Evolutionary conservation across 2,329 filamentous ascomycete species (phyloP), one percentile per base, ranked within the genome.

Genomic region (Hortaea sp.): DNA sequence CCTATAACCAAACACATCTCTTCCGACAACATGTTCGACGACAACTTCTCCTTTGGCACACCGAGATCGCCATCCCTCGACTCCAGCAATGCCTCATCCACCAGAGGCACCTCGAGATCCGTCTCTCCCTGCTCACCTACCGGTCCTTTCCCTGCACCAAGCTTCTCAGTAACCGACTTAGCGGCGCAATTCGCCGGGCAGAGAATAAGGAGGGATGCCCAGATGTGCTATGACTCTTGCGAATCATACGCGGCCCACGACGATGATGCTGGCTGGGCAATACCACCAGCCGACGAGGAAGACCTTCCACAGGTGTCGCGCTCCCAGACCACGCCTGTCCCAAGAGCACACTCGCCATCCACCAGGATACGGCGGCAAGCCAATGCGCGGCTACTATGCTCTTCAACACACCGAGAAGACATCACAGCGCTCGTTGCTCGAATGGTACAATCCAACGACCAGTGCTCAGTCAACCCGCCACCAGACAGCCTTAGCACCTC

Each of bases 371-470:
- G 66, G 46, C 62, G 69, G 37, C 69, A 71, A 51, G 54, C 59
- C 27, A 66, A 62, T 54, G 62, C 63, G 30, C 61, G 66, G 41
- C 52, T 68, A 50, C 64, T 71, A 43, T 70, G 66, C 62, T 61
- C 57, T 46, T 37, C 57, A 20, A 57, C 63, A 4, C 66, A 69
- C 48, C 56, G 63, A 32, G 60, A 61, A 27, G 68, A 71, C 53
- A 67, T 71, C 39, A 62, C 66, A 9, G 57, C 59, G 28, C 61
- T 72, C 11, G 66, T 71, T 27, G 55, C 64, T 48, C 63, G 63
- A 48, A 70, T 72, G 63, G 60, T 70, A 44, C 54, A 66, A 2
- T 52, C 55, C 32, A 60, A 63, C 42, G 65, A 70, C 48, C 69
- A 72, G 48, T 71, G 69, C 59, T 57, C 52, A 6, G 49, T 63